phyloP scores from a whole-genome alignment of 106 monocot species.

The Hemerocallis citrina region DNA sequence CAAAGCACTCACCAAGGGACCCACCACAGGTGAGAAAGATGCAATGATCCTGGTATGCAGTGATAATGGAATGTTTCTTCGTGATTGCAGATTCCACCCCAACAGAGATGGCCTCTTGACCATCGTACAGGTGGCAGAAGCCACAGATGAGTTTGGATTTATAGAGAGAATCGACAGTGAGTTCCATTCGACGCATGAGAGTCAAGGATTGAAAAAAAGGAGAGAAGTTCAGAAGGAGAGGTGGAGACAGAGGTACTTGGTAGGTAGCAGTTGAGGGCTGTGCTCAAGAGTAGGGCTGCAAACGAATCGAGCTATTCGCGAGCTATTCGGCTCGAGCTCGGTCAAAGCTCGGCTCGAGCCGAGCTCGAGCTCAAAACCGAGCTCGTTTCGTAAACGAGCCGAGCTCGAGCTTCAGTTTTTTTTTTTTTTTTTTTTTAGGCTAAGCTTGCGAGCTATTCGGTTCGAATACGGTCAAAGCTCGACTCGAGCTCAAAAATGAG shows the following conservation, averaged over 20 bases:
- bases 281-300: too few species aligned
- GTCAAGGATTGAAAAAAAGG: constrained; percentile 58
- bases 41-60: constrained; percentile 67
- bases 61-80: constrained; percentile 54
- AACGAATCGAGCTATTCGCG: too few species aligned
- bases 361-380: too few species aligned
- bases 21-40: constrained; percentile 64
- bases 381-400: too few species aligned
- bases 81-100: constrained; percentile 72
- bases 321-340: too few species aligned
- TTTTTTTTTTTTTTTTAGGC: too few species aligned
- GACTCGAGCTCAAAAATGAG: too few species aligned
- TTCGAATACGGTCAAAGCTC: too few species aligned
- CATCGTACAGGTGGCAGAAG: constrained; percentile 66
- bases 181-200: constrained; percentile 68
- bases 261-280: constrained; percentile 22
- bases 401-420: too few species aligned
- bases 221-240: constrained; percentile 35
- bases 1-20: constrained; percentile 29
- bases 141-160: constrained; percentile 65
- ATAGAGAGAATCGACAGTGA: constrained; percentile 74
- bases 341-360: too few species aligned
- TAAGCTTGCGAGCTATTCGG: too few species aligned
- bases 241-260: constrained; percentile 27
- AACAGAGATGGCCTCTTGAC: constrained; percentile 56